Conservation (phyloP, 1,139 yeast genomes). For the Kurtzmaniella natalensis region DNA sequence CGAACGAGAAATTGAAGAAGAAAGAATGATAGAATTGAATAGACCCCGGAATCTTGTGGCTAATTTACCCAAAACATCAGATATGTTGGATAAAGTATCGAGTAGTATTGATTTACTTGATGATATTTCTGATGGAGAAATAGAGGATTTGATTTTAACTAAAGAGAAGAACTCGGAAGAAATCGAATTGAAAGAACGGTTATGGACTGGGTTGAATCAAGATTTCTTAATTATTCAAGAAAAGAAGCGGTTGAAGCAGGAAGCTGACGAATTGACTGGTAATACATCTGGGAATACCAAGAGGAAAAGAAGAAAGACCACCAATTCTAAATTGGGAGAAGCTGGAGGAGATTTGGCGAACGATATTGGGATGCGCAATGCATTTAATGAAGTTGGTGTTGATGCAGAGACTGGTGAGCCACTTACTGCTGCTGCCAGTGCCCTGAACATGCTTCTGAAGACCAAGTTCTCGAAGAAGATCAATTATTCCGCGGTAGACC, state of each 20-base stretch:
- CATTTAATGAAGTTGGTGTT: slow-evolving; percentile 36
- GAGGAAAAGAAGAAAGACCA: slow-evolving; percentile 30
- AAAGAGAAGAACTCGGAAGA: slow-evolving; percentile 47
- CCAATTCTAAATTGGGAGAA: slow-evolving; percentile 11
- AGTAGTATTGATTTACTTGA: slow-evolving; percentile 62
- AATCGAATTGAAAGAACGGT: slow-evolving; percentile 60
- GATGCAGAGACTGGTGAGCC: slow-evolving; percentile 43
- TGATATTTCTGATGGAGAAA: slow-evolving; percentile 81
- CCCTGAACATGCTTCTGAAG: slow-evolving; percentile 63
- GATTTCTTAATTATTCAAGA: slow-evolving; percentile 86
- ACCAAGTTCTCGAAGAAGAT: slow-evolving; percentile 81
- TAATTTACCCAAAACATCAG: slow-evolving; percentile 51
- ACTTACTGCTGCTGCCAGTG: slow-evolving; percentile 65
- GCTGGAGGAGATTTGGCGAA: slow-evolving; percentile 16
- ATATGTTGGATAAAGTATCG: slow-evolving; percentile 47
- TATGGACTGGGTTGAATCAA: slow-evolving; percentile 87
- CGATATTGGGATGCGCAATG: slow-evolving; percentile 32
- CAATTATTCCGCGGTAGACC: slow-evolving; percentile 75
- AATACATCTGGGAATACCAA: slow-evolving; percentile 51
- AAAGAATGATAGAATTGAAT: slow-evolving; percentile 25
- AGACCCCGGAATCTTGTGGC: slow-evolving; percentile 52
- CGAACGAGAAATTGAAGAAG: slow-evolving; percentile 18
- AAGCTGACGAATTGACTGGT: slow-evolving; percentile 81
- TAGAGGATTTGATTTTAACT: slow-evolving; percentile 53
- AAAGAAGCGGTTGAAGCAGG: slow-evolving; percentile 72